Base-by-base conservation (phyloP, 2,329 filamentous ascomycete genomes). In the Botryotinia calthae region DNA sequence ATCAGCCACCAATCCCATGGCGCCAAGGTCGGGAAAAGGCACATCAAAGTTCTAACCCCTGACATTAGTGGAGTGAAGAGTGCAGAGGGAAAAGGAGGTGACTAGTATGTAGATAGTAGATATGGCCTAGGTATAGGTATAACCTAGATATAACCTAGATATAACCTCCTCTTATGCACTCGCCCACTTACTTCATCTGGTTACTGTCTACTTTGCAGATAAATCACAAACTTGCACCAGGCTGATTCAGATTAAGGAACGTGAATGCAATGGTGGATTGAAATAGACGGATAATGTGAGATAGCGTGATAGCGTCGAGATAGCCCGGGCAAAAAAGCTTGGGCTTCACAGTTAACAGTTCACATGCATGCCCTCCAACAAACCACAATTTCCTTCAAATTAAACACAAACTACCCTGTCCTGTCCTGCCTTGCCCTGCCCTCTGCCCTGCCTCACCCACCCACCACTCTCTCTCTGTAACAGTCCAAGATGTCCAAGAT, bases 251-350 rank as follows among this genome's bases (percentile, higher is more conserved):
- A 61, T 61, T 61, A n/a, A 61, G 58, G 12, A n/a, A 61, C 22
- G 16, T n/a, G 22, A 22, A 34, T n/a, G 22, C 20, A 61, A 40
- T 22, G n/a, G 58, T 61, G 58, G 58, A 40, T 25, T 61, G 2
- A n/a, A 18, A 40, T 40, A 40, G 22, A 10, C 58, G 8, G 37
- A 61, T 22, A 61, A 22, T 22, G 31, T 61, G 58, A 25, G 58
- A 61, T 61, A 40, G 34, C 34, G 25, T n/a, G 14, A 18, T 44
- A n/a, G 37, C 37, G 7, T 37, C 7, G 25, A 54, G 31, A 37
- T 61, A 61, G 58, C 58, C 58, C 58, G 34, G 37, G 25, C n/a
- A 31, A n/a, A 40, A 61, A 62, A 62, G 59, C 59, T 62, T 40
- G 22, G 59, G 14, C 59, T 42, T 40, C 42, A 62, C n/a, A 62